Evolutionary conservation across 176 grass and related monocot genomes (phyloP).

Genomic region (Oryza rufipogon): DNA sequence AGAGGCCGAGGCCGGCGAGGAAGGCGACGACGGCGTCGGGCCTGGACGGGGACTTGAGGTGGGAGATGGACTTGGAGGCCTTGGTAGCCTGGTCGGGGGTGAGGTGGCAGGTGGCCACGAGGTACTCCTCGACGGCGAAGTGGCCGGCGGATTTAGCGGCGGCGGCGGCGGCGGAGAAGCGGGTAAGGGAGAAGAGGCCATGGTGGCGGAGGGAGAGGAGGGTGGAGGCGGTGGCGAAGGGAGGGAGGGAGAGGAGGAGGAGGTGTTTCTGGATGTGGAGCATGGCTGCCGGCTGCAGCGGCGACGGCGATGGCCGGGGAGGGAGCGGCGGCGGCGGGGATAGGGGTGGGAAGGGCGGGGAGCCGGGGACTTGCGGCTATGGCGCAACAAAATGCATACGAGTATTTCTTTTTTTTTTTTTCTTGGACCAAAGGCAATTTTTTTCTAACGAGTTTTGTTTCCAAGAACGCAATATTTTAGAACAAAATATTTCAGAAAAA

Average conservation of each 20-base stretch:
- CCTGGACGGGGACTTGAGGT: conserved; percentile 57
- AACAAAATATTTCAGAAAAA: too few relatives aligned
- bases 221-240: neutral
- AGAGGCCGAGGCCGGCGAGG: conserved; percentile 53
- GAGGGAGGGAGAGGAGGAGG: conserved; percentile 6
- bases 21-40: conserved; percentile 63
- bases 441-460: too few relatives aligned
- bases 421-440: too few relatives aligned
- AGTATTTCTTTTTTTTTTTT: too few relatives aligned
- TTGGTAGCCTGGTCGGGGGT: conserved; percentile 38
- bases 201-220: conserved; percentile 13
- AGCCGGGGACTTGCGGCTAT: too few relatives aligned
- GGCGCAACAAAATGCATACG: too few relatives aligned
- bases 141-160: neutral
- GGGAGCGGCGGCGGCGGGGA: neutral
- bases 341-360: too few relatives aligned
- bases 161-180: neutral
- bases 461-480: too few relatives aligned
- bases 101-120: conserved; percentile 53
- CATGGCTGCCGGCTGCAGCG: conserved; percentile 32
- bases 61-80: conserved; percentile 44
- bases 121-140: conserved; percentile 48
- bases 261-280: conserved; percentile 34
- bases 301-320: neutral
- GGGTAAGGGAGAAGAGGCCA: conserved; percentile 18